Evolutionary conservation across 2,329 filamentous ascomycete genomes (phyloP), one percentile per base, ranked within the genome.

Genomic region (Aspergillus neoniger): DNA sequence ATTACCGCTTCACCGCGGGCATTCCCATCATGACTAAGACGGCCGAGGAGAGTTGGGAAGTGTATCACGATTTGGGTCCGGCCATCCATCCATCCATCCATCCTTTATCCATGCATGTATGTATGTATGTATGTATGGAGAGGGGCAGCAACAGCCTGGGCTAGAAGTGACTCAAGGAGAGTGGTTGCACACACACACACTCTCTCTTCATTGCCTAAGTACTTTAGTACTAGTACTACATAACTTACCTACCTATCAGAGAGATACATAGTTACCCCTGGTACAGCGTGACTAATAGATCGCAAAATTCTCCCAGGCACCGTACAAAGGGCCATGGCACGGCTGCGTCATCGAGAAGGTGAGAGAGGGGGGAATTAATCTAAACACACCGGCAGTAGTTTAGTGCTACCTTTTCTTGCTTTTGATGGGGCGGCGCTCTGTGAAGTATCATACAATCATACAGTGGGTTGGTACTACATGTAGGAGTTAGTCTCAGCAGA

Each of bases 11-110:
- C 23, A 44, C 52, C 43, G 5, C 5, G 28, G 52, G 52, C 39
- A 47, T 55, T 47, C 52, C 52, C n/a, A 28, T 44, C n/a, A 32
- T 55, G 52, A 55, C 52, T 55, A 55, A 55, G 52, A 55, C 52
- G 14, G 41, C 47, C n/a, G 19, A 36, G 5, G 32, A 12, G 32
- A 15, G 12, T 14, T 36, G 32, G 4, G 32, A 32, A 36, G 17
- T 44, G 41, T 44, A 44, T 44, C 17, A 44, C 9, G n/a, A 19
- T 10, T n/a, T 17, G 39, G 39, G 28, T 30, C 28, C 28, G 28
- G 10, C 28, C 32, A 36, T 36, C 32, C 30, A 32, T 32, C 30
- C 10, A 32, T 32, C 28, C 30, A 32, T 19, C 39, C 39, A 43
- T 43, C 30, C 23, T 28, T 28, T 7, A 28, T 2, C 25, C 25